Conservation (phyloP, 2,329 filamentous ascomycete species). For the Zymoseptoria crescenta region DNA sequence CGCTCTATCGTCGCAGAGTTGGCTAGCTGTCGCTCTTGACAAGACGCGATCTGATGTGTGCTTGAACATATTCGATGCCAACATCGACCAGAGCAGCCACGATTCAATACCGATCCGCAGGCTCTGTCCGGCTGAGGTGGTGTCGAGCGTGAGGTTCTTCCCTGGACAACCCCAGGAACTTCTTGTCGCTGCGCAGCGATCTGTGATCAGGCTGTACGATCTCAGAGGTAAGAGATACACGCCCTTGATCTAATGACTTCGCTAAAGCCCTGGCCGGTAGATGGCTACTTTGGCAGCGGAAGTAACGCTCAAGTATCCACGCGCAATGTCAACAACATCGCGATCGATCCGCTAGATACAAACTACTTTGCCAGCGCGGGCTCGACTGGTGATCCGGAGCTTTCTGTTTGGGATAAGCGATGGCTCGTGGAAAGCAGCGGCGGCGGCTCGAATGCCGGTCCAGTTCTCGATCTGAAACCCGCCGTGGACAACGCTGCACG, state of each 20-base stretch:
- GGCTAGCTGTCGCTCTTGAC: slow-evolving; percentile 71
- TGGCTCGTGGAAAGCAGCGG: slow-evolving; percentile 33
- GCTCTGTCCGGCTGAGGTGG: slow-evolving; percentile 59
- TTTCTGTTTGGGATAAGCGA: slow-evolving; percentile 72
- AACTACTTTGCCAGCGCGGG: slow-evolving; percentile 77
- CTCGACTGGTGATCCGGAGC: slow-evolving; percentile 62
- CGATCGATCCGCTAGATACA: slow-evolving; percentile 70
- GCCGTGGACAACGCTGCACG: slow-evolving; percentile 43
- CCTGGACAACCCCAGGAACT: slow-evolving; percentile 67
- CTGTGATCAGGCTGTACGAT: slow-evolving; percentile 70
- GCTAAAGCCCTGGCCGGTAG: slow-evolving; percentile 5
- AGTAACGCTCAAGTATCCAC: slow-evolving; percentile 43
- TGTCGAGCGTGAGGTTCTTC: slow-evolving; percentile 77
- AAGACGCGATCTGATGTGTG: slow-evolving; percentile 74
- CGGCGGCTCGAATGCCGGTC: slow-evolving; percentile 48
- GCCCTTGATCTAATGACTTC: not conserved
- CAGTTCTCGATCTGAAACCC: slow-evolving; percentile 51
- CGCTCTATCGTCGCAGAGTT: slow-evolving; percentile 63
- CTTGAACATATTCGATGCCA: slow-evolving; percentile 75
- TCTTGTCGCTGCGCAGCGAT: slow-evolving; percentile 66
- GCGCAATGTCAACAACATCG: slow-evolving; percentile 57
- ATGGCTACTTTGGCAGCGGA: slow-evolving; percentile 17
- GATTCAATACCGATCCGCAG: slow-evolving; percentile 42
- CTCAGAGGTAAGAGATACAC: slow-evolving; percentile 52
- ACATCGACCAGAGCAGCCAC: slow-evolving; percentile 46